Conservation (phyloP, 192 early-diverging fungal species). For the Irineochytrium annulatum region DNA sequence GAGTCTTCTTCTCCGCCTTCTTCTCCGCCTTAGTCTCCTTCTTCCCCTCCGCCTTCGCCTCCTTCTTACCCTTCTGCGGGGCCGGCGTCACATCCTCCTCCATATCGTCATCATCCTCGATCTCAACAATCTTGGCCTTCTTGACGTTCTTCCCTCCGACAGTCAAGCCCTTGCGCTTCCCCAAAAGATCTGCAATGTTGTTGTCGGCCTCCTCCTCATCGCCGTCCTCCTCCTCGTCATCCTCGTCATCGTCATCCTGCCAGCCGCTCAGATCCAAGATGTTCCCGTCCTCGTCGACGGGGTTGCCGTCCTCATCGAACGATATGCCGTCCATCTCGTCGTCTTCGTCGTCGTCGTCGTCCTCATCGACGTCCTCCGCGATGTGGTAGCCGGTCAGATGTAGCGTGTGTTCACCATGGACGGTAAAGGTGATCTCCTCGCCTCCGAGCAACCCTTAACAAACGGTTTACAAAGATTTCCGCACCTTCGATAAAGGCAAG, state of each 20-base stretch:
- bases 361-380: conserved; percentile 47
- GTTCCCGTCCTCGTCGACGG: conserved; percentile 33
- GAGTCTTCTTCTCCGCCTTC: conserved; percentile 34
- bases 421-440: conserved; percentile 77
- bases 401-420: conserved; percentile 59
- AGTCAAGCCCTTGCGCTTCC: conserved; percentile 3
- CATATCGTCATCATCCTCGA: conserved; percentile 31
- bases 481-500: conserved; percentile 36
- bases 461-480: not conserved
- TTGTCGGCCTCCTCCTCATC: conserved; percentile 32
- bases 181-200: conserved; percentile 5
- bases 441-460: conserved; percentile 12
- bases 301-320: conserved; percentile 33
- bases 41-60: conserved; percentile 32
- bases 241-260: conserved; percentile 29
- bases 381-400: conserved; percentile 74
- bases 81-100: conserved; percentile 33
- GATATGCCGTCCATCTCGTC: conserved; percentile 39
- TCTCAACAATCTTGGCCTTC: conserved; percentile 23
- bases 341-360: conserved; percentile 37
- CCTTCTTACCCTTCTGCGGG: conserved; percentile 31
- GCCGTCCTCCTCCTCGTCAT: conserved; percentile 36
- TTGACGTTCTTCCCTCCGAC: conserved; percentile 20
- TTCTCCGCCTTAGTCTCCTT: conserved; percentile 39
- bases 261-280: conserved; percentile 32